Percentiles rank a stretch among this genome's conserved stretches.
Evolutionary conservation across 805 yeast genomes (phyloP).

Genomic region (Starmerella sp.): DNA sequence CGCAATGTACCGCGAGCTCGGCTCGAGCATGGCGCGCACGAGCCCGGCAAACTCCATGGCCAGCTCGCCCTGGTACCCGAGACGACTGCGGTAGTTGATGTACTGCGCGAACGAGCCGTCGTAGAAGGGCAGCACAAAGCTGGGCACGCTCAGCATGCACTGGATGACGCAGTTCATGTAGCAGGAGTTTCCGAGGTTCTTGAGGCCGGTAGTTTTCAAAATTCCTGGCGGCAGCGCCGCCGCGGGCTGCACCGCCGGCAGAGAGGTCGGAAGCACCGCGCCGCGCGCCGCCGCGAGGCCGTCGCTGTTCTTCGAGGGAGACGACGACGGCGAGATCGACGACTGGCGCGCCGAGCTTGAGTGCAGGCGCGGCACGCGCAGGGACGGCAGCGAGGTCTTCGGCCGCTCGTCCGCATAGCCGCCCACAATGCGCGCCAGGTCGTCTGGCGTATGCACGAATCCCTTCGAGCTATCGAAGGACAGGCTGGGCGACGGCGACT

Average conservation of each 20-base stretch:
- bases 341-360: background rate
- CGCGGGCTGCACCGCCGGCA: background rate
- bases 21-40: constrained; percentile 37
- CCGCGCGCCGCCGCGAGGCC: background rate
- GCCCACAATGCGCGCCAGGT: background rate
- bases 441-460: background rate
- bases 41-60: constrained; percentile 59
- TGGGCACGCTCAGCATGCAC: constrained; percentile 65
- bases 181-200: constrained; percentile 81
- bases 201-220: constrained; percentile 47
- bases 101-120: constrained; percentile 50
- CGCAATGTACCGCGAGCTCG: constrained; percentile 36
- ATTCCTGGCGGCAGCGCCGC: background rate
- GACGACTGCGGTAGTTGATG: constrained; percentile 57
- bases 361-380: constrained; percentile 11
- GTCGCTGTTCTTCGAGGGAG: background rate
- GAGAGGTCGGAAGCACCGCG: background rate
- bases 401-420: constrained; percentile 15
- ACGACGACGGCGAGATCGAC: background rate
- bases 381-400: constrained; percentile 1
- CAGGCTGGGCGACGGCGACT: background rate
- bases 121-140: constrained; percentile 51
- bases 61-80: constrained; percentile 73
- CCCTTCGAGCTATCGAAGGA: background rate
- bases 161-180: constrained; percentile 88